Evolutionary conservation across 345 rosid species (phyloP), one percentile per base, ranked within the genome.

Genomic region (Barbarea vulgaris): DNA sequence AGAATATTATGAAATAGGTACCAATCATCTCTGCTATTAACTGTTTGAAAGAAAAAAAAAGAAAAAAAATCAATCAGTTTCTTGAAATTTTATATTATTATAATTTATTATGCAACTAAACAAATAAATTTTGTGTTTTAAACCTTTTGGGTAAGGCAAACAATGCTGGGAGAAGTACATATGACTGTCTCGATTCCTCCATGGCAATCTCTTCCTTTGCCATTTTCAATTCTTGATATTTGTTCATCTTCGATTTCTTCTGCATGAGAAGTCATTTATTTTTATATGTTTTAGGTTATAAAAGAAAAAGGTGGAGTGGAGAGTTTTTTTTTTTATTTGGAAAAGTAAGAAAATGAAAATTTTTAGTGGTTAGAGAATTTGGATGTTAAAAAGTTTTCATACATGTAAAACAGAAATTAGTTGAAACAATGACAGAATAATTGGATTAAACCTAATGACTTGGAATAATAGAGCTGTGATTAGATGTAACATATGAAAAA

Each of bases 21-120:
- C 96, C 96, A 33, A 90, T 69, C 30, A 78, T 19, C 79, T 93
- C 93, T 11, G 91, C 98, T 36, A 90, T 69, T 22, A 87, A 33
- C 94, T 93, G 25, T 60, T n/a, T n/a, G n/a, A 11, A 47, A 47
- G 6, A 55, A 14, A 15, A 2, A 18, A 44, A 1, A 3, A 28
- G 12, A 18, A 18, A 0, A 4, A 6, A 5, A 7, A n/a, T 14
- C 15, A 19, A 63, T 1, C 2, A 21, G 21, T 18, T 25, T 53
- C 7, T 54, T 30, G 0, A 30, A 67, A 37, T 59, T 2, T 15
- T 9, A 18, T 19, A 3, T 42, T 44, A 25, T 3, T 4, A 50
- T 31, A 15, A 15, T 58, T 42, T 33, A 17, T 5, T 44, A 25
- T 31, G 52, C 1, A 33, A 15, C 9, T n/a, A 42, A 14, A 22